Conservation (phyloP, 2,329 filamentous ascomycete species). For the Thielaviopsis punctulata region DNA sequence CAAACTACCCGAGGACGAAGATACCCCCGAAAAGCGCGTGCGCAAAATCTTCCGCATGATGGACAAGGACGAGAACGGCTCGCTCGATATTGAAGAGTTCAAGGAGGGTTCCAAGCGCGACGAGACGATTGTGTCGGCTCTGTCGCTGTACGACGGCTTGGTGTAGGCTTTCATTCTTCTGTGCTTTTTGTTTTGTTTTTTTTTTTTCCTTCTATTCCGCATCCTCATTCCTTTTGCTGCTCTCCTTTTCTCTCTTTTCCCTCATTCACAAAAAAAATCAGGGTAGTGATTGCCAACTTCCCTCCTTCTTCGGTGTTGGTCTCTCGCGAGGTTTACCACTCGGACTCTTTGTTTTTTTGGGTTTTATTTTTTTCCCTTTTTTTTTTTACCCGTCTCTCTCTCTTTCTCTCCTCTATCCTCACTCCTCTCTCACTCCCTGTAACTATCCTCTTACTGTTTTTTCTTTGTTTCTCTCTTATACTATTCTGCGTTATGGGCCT, state of each 20-base stretch:
- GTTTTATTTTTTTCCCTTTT: too few relatives aligned
- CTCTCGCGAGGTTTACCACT: too few relatives aligned
- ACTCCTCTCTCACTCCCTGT: neutral
- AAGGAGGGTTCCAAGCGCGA: constrained; percentile 98
- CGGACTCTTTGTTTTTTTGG: too few relatives aligned
- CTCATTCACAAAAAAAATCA: neutral
- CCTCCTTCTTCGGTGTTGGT: too few relatives aligned
- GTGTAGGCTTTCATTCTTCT: constrained; percentile 36
- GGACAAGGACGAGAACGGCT: constrained; percentile 99
- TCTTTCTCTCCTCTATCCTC: neutral
- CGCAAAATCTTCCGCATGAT: constrained; percentile 99
- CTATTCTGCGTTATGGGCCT: neutral
- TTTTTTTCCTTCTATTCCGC: neutral
- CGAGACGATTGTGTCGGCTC: constrained; percentile 92
- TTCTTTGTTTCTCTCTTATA: neutral
- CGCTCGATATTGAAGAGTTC: constrained; percentile 92
- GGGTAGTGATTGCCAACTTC: too few relatives aligned
- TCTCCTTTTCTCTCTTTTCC: neutral
- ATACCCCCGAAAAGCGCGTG: constrained; percentile 96
- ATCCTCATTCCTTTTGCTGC: neutral
- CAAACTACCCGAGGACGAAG: constrained; percentile 93
- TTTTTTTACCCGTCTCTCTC: too few relatives aligned
- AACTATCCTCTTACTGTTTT: neutral
- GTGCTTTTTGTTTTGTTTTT: neutral
- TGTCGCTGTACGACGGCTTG: constrained; percentile 90